phyloP scores from a whole-genome alignment of 768 basidiomycete species.

The Sporobolomyces roseus region DNA sequence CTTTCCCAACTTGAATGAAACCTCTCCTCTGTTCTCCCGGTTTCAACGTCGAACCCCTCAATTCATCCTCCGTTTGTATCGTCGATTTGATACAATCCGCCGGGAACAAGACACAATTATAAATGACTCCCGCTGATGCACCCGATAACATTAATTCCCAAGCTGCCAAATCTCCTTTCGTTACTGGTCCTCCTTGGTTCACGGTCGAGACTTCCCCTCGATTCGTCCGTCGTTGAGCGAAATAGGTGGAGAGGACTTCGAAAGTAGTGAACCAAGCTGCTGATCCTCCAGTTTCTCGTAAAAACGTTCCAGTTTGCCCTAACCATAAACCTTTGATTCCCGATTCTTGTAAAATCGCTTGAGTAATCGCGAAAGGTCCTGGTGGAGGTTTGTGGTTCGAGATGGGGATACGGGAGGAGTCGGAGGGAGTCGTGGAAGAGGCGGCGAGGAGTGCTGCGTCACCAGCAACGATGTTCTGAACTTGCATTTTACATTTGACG shows the following conservation, averaged over 20 bases:
- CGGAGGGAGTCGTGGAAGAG: background rate
- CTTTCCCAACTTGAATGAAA: slow-evolving; percentile 58
- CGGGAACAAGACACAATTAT: slow-evolving; percentile 86
- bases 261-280: slow-evolving; percentile 89
- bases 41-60: slow-evolving; percentile 51
- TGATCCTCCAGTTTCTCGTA: slow-evolving; percentile 87
- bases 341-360: slow-evolving; percentile 59
- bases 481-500: slow-evolving; percentile 97
- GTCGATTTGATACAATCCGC: slow-evolving; percentile 92
- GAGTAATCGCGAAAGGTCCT: slow-evolving; percentile 69
- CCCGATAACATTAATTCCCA: slow-evolving; percentile 84
- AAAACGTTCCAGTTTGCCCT: slow-evolving; percentile 85
- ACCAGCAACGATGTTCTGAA: slow-evolving; percentile 66
- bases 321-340: slow-evolving; percentile 91
- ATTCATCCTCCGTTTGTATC: slow-evolving; percentile 89
- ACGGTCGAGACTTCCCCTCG: slow-evolving; percentile 11
- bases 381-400: slow-evolving; percentile 53
- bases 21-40: slow-evolving; percentile 38
- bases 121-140: slow-evolving; percentile 76
- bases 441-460: slow-evolving; percentile 5
- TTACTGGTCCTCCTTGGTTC: slow-evolving; percentile 21
- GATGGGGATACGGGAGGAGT: slow-evolving; percentile 20
- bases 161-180: slow-evolving; percentile 58
- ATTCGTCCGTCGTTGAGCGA: slow-evolving; percentile 54
- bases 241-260: slow-evolving; percentile 64